Evolutionary conservation across 495 filamentous ascomycete genomes (phyloP).

Genomic region (Xylaria castorea): DNA sequence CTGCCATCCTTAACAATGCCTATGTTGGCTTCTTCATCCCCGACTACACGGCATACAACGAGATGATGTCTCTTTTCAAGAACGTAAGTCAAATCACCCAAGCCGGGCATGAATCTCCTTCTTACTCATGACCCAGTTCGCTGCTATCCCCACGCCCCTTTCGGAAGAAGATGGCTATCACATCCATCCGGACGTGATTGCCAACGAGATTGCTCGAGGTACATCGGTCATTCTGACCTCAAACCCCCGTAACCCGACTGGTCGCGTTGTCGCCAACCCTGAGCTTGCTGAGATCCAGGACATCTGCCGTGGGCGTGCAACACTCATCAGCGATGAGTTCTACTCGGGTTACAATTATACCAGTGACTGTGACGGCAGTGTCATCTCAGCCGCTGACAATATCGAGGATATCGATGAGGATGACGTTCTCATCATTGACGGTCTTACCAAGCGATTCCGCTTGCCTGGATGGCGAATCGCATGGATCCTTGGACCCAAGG

Average conservation of each 20-base stretch:
- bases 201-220: constrained; percentile 85
- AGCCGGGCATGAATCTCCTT: constrained; percentile 13
- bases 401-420: constrained; percentile 71
- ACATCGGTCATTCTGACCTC: constrained; percentile 90
- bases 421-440: constrained; percentile 91
- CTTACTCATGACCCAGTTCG: constrained; percentile 65
- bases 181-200: constrained; percentile 91
- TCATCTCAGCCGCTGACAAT: constrained; percentile 86
- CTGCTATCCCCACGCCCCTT: constrained; percentile 86
- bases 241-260: constrained; percentile 97
- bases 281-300: constrained; percentile 88
- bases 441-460: constrained; percentile 95
- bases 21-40: constrained; percentile 90
- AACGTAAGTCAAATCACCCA: constrained; percentile 60
- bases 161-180: constrained; percentile 84
- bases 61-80: constrained; percentile 92
- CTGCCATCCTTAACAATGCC: constrained; percentile 89
- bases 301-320: constrained; percentile 87
- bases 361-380: constrained; percentile 83
- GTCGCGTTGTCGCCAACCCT: constrained; percentile 78
- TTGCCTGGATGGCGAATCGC: constrained; percentile 96
- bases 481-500: constrained; percentile 95
- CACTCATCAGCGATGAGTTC: constrained; percentile 95
- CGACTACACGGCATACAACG: constrained; percentile 83
- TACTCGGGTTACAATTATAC: constrained; percentile 97